Evolutionary conservation across 2,329 filamentous ascomycete species (phyloP), one percentile per base, ranked within the genome.

Genomic region (Trichoderma sp.): DNA sequence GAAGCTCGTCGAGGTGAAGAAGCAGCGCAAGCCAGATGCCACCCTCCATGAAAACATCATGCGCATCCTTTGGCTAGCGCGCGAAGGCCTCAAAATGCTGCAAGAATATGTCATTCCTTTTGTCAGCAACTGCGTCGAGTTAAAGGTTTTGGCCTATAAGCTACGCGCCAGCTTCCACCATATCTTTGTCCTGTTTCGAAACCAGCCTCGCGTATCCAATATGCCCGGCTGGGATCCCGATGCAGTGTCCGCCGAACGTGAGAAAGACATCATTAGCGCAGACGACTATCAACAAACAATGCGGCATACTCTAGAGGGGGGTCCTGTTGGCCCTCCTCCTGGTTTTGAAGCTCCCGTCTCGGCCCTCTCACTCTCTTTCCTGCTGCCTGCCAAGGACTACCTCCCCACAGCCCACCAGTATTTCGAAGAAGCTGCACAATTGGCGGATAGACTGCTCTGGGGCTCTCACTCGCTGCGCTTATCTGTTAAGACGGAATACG

Each of bases 171-270:
- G 93, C 24, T 97, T 98, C 77, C 96, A 96, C 75, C 95, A 99
- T 81, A 93, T 99, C 73, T 97, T 97, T 78, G 96, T 97, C 66
- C 86, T 98, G 14, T 98, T 97, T 77, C 93, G 97, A 82, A 97
- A 97, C 80, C 89, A 93, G 65, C 95, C 95, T 0, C 86, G 91
- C 0, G 87, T 97, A 68, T 90, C 89, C 55, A 83, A 85, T 43
- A 85, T 88, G 75, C 85, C 85, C 24, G 81, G 86, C 69, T 82
- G 83, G 71, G 83, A 83, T 0, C 82, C 84, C 14, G 84, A 85
- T 60, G 80, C 78, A 16, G 78, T 78, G 70, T 77, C 80, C 14
- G 74, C 75, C 37, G 79, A 78, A 52, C 72, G 77, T 28, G 81
- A 83, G 72, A 86, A 86, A 73, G 85, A 84, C 68, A 83, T 81